A percentile compares a stretch with the other conserved stretches of the same genome.
Evolutionary conservation across 371 early-diverging fungal species (phyloP).

Genomic region (Mortierella sp.): DNA sequence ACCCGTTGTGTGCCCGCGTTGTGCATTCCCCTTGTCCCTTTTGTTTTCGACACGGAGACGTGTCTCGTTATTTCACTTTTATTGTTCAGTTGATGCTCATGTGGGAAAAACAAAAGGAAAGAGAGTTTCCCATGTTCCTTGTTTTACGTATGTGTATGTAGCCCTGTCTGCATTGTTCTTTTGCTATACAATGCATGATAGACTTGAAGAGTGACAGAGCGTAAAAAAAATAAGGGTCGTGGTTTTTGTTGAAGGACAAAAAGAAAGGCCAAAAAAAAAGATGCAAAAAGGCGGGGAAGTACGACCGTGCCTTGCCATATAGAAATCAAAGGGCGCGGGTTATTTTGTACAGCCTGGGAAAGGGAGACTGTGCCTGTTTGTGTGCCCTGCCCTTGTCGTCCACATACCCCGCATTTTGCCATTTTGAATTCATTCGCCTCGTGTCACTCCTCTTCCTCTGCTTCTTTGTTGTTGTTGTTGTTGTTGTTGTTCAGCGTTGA

Average conservation of each 20-base stretch:
- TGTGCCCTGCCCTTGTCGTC: background rate
- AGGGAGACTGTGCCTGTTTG: background rate
- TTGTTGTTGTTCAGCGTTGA: background rate
- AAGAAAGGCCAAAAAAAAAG: constrained; percentile 11
- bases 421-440: constrained; percentile 20
- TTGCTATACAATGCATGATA: background rate
- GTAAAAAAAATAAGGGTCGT: constrained; percentile 2
- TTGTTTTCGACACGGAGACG: background rate
- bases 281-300: constrained; percentile 54
- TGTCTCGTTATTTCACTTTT: background rate
- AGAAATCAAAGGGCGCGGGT: background rate
- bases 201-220: background rate
- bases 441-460: constrained; percentile 7
- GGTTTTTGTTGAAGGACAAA: background rate
- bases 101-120: background rate
- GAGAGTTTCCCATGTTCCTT: background rate
- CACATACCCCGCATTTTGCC: constrained; percentile 54
- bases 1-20: constrained; percentile 13
- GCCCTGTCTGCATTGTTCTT: background rate
- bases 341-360: background rate
- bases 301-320: background rate
- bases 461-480: background rate
- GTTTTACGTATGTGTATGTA: background rate
- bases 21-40: no score
- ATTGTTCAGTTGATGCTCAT: background rate